phyloP scores from a whole-genome alignment of 208 protist genomes.

The Leishmania amazonensis region DNA sequence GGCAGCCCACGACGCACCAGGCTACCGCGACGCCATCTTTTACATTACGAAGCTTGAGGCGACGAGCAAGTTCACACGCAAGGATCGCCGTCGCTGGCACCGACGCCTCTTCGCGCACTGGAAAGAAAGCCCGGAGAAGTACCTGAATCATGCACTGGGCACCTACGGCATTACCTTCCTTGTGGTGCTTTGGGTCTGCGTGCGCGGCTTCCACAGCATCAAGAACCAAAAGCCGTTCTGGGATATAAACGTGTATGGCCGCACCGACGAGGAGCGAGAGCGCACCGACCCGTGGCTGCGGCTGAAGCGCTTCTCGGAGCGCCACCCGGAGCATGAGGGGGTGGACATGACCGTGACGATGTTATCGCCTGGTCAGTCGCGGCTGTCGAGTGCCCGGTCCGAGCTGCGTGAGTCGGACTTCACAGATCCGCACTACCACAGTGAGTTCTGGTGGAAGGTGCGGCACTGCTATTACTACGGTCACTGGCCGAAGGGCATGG shows the following conservation, averaged over 20 bases:
- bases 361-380: slow-evolving; percentile 84
- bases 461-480: slow-evolving; percentile 85
- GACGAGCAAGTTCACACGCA: slow-evolving; percentile 83
- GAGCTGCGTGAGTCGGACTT: slow-evolving; percentile 88
- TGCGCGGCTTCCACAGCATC: slow-evolving; percentile 84
- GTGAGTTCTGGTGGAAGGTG: slow-evolving; percentile 90
- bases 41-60: slow-evolving; percentile 70
- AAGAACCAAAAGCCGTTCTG: slow-evolving; percentile 91
- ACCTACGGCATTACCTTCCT: slow-evolving; percentile 70
- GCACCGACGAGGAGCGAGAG: slow-evolving; percentile 65
- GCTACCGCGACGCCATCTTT: slow-evolving; percentile 77
- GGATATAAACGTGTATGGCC: slow-evolving; percentile 82
- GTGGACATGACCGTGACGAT: slow-evolving; percentile 68
- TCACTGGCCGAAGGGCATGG: slow-evolving; percentile 88
- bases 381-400: slow-evolving; percentile 70
- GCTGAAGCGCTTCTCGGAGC: slow-evolving; percentile 85
- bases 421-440: slow-evolving; percentile 88
- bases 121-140: slow-evolving; percentile 86
- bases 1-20: slow-evolving; percentile 61
- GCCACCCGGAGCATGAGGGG: slow-evolving; percentile 84
- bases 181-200: slow-evolving; percentile 58
- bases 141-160: slow-evolving; percentile 63
- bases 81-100: slow-evolving; percentile 82
- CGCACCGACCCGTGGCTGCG: slow-evolving; percentile 59
- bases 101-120: slow-evolving; percentile 79